Conservation (phyloP, 2,329 filamentous ascomycete genomes). For the Verticillium klebahnii region DNA sequence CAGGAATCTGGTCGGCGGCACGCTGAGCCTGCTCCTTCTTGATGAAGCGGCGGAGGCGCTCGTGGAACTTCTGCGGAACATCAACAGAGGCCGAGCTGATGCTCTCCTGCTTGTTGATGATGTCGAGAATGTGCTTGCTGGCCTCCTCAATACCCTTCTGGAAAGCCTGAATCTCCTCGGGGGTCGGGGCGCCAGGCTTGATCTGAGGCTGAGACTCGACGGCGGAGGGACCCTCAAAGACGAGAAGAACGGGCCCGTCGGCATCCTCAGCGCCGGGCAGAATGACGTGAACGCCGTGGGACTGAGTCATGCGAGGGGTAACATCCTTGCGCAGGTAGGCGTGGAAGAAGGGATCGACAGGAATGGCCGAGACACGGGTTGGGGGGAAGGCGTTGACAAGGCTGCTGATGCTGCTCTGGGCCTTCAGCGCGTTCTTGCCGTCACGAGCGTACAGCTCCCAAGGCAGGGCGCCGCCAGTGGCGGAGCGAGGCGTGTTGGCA, state of each 20-base stretch:
- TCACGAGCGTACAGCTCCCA: conserved; percentile 90
- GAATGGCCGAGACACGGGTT: conserved; percentile 60
- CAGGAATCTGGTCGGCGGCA: conserved; percentile 52
- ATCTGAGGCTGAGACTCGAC: conserved; percentile 12
- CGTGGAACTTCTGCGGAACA: conserved; percentile 59
- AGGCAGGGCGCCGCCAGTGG: conserved; percentile 60
- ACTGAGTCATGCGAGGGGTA: conserved; percentile 57
- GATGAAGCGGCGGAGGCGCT: conserved; percentile 59
- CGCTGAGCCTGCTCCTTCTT: conserved; percentile 58
- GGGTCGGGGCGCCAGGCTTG: conserved; percentile 12
- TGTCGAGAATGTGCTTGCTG: conserved; percentile 49
- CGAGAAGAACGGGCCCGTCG: conserved; percentile 61
- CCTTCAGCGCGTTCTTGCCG: conserved; percentile 74
- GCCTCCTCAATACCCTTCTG: conserved; percentile 52
- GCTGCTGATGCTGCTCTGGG: conserved; percentile 68
- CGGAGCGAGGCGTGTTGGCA: conserved; percentile 72
- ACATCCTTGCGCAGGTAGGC: conserved; percentile 64
- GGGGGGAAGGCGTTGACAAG: conserved; percentile 73
- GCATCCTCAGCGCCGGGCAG: conserved; percentile 60
- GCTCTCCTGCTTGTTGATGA: conserved; percentile 55
- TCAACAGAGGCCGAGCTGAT: conserved; percentile 48
- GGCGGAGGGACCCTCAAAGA: conserved; percentile 61
- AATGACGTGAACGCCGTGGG: conserved; percentile 69
- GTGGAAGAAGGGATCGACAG: conserved; percentile 77
- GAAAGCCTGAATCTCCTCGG: conserved; percentile 48